Evolutionary conservation across 2,329 filamentous ascomycete genomes (phyloP).

Genomic region (Fusarium liriodendri): DNA sequence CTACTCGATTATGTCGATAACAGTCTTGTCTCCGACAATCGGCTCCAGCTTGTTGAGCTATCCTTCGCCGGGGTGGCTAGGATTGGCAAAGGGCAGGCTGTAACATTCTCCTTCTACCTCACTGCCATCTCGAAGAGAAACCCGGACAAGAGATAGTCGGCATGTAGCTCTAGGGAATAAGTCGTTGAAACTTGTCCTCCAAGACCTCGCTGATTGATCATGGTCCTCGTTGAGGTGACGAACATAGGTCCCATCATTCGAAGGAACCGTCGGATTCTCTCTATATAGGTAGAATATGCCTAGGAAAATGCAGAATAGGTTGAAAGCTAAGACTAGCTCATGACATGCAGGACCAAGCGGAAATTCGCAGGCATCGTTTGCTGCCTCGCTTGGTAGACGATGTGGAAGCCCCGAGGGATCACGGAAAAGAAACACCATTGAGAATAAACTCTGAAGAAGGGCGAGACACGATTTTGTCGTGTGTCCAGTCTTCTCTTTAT

Average conservation of each 20-base stretch:
- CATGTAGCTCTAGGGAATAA: too few relatives aligned
- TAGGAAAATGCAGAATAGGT: neutral
- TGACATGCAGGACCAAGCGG: neutral
- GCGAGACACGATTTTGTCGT: neutral
- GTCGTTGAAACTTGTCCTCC: too few relatives aligned
- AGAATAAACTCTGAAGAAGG: neutral
- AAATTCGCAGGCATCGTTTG: neutral
- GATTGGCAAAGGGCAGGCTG: too few relatives aligned
- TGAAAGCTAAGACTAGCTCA: neutral
- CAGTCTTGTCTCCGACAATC: too few relatives aligned
- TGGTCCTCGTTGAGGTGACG: neutral
- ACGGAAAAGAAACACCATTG: neutral
- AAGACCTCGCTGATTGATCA: neutral
- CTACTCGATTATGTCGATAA: too few relatives aligned
- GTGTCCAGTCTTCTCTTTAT: neutral
- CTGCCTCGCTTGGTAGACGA: neutral
- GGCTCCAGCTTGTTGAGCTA: too few relatives aligned
- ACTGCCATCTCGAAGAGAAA: too few relatives aligned
- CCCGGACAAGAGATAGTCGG: too few relatives aligned
- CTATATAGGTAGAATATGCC: neutral
- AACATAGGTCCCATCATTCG: neutral
- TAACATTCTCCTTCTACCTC: too few relatives aligned
- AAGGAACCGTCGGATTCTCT: neutral
- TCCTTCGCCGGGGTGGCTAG: too few relatives aligned
- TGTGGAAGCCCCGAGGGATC: fast-evolving